Conservation (phyloP, 441 rosid species). For the Francoa sonchifolia region DNA sequence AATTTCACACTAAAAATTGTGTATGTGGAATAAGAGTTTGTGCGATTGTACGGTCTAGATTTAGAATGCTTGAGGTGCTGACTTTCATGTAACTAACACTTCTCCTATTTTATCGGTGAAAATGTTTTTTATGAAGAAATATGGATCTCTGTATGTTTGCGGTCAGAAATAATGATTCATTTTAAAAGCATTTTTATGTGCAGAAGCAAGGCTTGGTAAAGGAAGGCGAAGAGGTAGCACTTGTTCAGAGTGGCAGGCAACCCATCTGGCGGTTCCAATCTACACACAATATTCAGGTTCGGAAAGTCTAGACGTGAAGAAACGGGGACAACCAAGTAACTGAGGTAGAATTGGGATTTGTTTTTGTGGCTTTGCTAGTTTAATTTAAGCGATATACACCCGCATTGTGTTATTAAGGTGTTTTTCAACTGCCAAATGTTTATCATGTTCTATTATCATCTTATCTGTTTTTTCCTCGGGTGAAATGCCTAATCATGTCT, state of each 20-base stretch:
- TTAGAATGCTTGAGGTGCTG: background rate
- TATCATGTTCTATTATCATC: too few relatives aligned
- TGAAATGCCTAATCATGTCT: too few relatives aligned
- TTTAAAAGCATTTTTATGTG: conserved; percentile 4
- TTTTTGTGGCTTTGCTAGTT: too few relatives aligned
- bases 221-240: conserved; percentile 87
- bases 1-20: background rate
- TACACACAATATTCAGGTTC: conserved; percentile 90
- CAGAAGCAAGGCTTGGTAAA: conserved; percentile 97
- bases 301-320: conserved; percentile 40
- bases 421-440: too few relatives aligned
- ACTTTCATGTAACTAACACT: background rate
- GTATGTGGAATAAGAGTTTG: background rate
- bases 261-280: conserved; percentile 97
- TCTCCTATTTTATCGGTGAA: background rate
- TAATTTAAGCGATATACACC: too few relatives aligned
- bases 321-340: too few relatives aligned
- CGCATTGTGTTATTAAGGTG: too few relatives aligned
- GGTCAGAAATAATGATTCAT: background rate
- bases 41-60: too few relatives aligned
- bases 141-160: background rate
- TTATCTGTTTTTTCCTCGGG: too few relatives aligned
- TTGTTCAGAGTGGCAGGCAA: conserved; percentile 78
- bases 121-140: background rate
- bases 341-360: too few relatives aligned